A percentile compares a stretch with the other conserved stretches of the same genome.
Conservation (phyloP, 768 basidiomycete genomes). For the Lentinula boryana region DNA sequence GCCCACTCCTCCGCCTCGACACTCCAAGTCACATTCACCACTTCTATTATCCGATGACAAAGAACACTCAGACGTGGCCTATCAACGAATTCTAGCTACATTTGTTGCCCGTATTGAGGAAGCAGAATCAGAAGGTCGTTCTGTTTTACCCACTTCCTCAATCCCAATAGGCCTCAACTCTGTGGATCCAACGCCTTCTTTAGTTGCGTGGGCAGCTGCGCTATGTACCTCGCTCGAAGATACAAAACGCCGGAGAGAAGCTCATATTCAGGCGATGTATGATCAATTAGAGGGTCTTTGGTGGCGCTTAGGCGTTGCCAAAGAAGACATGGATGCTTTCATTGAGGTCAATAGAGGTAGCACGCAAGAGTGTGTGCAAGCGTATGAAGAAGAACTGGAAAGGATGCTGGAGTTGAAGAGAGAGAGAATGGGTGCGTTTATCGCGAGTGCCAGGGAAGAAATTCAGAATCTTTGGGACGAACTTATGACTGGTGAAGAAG, state of each 20-base stretch:
- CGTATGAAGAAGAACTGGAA: constrained; percentile 87
- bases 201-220: constrained; percentile 67
- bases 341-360: constrained; percentile 82
- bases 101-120: constrained; percentile 63
- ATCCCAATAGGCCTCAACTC: constrained; percentile 56
- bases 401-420: constrained; percentile 87
- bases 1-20: constrained; percentile 43
- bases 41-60: constrained; percentile 32
- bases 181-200: constrained; percentile 70
- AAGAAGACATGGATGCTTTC: constrained; percentile 85
- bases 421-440: constrained; percentile 81
- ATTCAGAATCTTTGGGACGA: constrained; percentile 81
- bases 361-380: constrained; percentile 66
- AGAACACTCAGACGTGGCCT: constrained; percentile 33
- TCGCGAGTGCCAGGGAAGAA: constrained; percentile 75
- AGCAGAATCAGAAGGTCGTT: constrained; percentile 40
- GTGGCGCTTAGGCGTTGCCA: constrained; percentile 76
- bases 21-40: constrained; percentile 27
- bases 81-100: constrained; percentile 52
- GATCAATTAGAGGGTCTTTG: constrained; percentile 91
- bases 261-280: constrained; percentile 88
- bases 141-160: constrained; percentile 19
- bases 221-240: constrained; percentile 59
- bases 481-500: constrained; percentile 79
- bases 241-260: constrained; percentile 68